Evolutionary conservation across 2,329 filamentous ascomycete species (phyloP).

Genomic region (Epichloe typhina): DNA sequence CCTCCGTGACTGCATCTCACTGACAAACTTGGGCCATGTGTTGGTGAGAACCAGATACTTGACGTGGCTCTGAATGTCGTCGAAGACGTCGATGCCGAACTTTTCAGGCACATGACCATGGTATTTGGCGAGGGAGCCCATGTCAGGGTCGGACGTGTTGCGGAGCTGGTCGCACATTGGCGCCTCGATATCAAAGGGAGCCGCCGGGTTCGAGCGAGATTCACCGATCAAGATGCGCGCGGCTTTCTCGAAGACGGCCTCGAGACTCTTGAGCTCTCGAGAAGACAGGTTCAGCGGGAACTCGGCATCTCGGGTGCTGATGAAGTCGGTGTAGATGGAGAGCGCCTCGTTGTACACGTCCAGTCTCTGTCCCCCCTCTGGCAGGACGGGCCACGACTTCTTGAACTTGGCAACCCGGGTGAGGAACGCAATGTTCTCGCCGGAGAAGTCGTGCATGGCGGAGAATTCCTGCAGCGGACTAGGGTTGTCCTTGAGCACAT

Average conservation of each 20-base stretch:
- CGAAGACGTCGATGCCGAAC: constrained; percentile 41
- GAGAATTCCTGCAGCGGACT: constrained; percentile 49
- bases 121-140: constrained; percentile 11
- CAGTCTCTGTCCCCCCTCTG: constrained; percentile 9
- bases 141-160: not conserved
- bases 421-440: constrained; percentile 56
- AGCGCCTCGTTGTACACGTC: constrained; percentile 45
- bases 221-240: constrained; percentile 28
- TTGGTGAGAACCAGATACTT: constrained; percentile 56
- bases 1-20: constrained; percentile 8
- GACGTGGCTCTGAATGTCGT: constrained; percentile 41
- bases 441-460: constrained; percentile 51
- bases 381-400: constrained; percentile 11
- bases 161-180: not conserved
- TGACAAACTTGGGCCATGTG: constrained; percentile 48
- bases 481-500: constrained; percentile 43
- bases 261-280: constrained; percentile 34
- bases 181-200: constrained; percentile 21
- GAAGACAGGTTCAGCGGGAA: constrained; percentile 53
- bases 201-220: constrained; percentile 20
- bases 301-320: constrained; percentile 43
- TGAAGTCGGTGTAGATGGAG: constrained; percentile 46
- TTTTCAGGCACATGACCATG: constrained; percentile 28
- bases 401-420: constrained; percentile 43
- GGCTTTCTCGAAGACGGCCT: constrained; percentile 38